These are phyloP conservation scores for Pseudonitzschia delicatissima DNA, from an alignment of 108 stramenopile species.

Conservation along the genomic window DNA sequence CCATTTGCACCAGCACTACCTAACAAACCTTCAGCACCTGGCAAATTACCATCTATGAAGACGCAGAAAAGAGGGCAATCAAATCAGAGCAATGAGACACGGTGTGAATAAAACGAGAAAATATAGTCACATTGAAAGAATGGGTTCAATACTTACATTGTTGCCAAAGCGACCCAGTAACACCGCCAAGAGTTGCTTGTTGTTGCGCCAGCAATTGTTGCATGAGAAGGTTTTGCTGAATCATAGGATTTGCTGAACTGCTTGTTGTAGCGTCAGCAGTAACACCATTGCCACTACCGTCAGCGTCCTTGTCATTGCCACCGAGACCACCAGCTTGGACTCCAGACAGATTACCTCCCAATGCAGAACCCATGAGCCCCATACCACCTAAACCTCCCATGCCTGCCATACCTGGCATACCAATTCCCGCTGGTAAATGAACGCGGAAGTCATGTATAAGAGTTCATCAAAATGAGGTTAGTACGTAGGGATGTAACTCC, in stretches of 20 bases:
- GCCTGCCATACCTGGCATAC: slow-evolving; percentile 28
- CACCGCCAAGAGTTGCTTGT: slow-evolving; percentile 26
- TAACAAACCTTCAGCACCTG: slow-evolving; percentile 23
- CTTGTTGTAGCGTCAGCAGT: slow-evolving; percentile 8
- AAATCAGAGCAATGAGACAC: background rate
- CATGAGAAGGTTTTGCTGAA: slow-evolving; percentile 38
- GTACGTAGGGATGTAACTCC: too few relatives aligned
- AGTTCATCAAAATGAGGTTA: background rate
- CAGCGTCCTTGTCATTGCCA: slow-evolving; percentile 24
- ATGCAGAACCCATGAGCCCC: slow-evolving; percentile 17
- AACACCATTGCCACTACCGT: slow-evolving; percentile 7
- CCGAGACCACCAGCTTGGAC: slow-evolving; percentile 3
- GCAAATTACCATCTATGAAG: slow-evolving; percentile 23
- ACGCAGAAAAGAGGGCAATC: background rate
- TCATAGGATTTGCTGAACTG: slow-evolving; percentile 17
- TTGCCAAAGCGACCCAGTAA: slow-evolving; percentile 27
- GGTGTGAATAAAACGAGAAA: background rate
- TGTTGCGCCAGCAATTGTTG: slow-evolving; percentile 38
- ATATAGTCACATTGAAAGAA: background rate
- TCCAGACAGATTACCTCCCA: slow-evolving; percentile 16
- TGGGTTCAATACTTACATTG: slow-evolving; percentile 23
- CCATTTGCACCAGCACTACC: slow-evolving; percentile 18
- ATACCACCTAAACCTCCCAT: slow-evolving; percentile 26
- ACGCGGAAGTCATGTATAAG: background rate
- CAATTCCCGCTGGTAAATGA: slow-evolving; percentile 7